phyloP scores from a whole-genome alignment of 352 stramenopile genomes.

The Phytophthora hybrid region DNA sequence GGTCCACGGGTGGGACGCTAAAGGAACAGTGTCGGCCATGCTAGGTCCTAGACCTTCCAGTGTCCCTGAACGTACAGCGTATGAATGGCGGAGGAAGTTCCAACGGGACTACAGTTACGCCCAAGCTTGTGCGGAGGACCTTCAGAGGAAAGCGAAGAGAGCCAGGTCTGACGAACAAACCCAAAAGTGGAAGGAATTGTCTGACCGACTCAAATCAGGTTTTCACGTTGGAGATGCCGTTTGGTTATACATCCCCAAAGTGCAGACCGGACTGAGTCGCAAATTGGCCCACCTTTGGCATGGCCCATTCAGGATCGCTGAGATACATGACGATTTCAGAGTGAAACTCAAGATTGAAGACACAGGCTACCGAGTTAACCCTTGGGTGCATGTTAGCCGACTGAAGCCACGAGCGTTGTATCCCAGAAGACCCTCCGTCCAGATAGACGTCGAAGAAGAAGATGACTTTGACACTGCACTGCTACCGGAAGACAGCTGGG shows the following conservation, averaged over 20 bases:
- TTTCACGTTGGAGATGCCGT: no score
- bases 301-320: conserved; percentile 2
- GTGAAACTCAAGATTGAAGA: not conserved
- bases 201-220: not conserved
- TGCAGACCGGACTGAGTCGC: no score
- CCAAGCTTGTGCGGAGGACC: conserved; percentile 3
- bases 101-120: conserved; percentile 10
- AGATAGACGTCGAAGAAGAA: no score
- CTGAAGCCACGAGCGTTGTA: not conserved
- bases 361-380: not conserved
- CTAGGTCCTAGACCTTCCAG: not conserved
- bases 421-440: no score
- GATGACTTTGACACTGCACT: no score
- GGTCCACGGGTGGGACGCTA: conserved; percentile 24
- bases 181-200: not conserved
- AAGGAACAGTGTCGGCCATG: conserved; percentile 5
- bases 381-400: not conserved
- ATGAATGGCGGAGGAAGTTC: conserved; percentile 10
- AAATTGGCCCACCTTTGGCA: conserved; percentile 8
- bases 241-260: no score
- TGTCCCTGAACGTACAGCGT: not conserved
- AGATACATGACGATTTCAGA: not conserved
- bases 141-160: conserved; percentile 3
- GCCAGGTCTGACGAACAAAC: not conserved
- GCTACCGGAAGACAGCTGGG: no score